These are phyloP conservation scores for Candida anutae DNA, from an alignment of 1,139 yeast species.

Conservation along the genomic window DNA sequence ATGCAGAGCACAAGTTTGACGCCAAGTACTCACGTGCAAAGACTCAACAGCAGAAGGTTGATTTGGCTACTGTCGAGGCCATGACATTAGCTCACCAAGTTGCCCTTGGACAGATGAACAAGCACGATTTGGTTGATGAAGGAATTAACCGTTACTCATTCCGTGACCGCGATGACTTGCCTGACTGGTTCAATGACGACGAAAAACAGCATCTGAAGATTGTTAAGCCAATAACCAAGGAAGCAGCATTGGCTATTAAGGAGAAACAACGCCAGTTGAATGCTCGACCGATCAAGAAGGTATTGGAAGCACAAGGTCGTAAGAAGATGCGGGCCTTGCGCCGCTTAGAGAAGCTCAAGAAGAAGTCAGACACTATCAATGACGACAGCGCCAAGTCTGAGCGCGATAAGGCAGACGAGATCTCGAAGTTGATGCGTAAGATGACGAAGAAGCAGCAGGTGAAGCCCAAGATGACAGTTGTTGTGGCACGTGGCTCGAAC, in stretches of 20 bases:
- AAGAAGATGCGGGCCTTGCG: slow-evolving; percentile 90
- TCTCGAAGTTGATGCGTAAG: slow-evolving; percentile 76
- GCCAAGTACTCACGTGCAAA: slow-evolving; percentile 28
- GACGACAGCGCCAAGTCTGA: slow-evolving; percentile 86
- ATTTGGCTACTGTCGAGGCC: slow-evolving; percentile 88
- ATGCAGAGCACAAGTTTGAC: slow-evolving; percentile 31
- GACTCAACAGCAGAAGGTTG: slow-evolving; percentile 56
- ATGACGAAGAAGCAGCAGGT: slow-evolving; percentile 67
- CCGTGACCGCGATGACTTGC: slow-evolving; percentile 83
- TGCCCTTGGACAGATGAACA: slow-evolving; percentile 80
- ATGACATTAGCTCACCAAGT: slow-evolving; percentile 97
- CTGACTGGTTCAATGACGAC: slow-evolving; percentile 94
- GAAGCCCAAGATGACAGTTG: slow-evolving; percentile 80
- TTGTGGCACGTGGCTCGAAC: slow-evolving; percentile 83
- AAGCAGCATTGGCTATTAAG: slow-evolving; percentile 87
- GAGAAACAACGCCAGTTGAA: slow-evolving; percentile 86
- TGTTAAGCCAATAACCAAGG: slow-evolving; percentile 88
- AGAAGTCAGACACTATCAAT: slow-evolving; percentile 87
- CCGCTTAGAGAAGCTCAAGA: slow-evolving; percentile 83
- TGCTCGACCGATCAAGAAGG: slow-evolving; percentile 97
- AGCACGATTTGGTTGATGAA: slow-evolving; percentile 79
- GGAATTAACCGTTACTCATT: slow-evolving; percentile 89
- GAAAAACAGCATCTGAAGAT: slow-evolving; percentile 82
- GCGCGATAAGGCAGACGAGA: slow-evolving; percentile 90
- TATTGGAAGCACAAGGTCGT: slow-evolving; percentile 93